These are phyloP conservation scores for Globomyces sp. DNA, from an alignment of 371 early-diverging fungal genomes.

Conservation along the genomic window DNA sequence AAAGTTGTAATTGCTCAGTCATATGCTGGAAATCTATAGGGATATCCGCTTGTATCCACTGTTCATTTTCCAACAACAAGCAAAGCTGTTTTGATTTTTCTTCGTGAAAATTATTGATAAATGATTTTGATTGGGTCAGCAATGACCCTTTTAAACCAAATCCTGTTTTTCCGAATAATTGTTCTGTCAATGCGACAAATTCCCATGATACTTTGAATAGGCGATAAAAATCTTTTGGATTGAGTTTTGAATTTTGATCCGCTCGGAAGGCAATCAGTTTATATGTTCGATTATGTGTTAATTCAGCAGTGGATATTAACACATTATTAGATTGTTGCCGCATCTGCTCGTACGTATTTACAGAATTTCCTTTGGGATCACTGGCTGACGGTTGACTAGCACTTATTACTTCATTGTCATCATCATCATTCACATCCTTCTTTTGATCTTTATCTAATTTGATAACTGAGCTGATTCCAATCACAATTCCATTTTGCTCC, in stretches of 20 bases:
- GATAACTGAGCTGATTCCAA: slow-evolving; percentile 42
- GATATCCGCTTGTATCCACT: slow-evolving; percentile 89
- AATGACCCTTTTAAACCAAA: slow-evolving; percentile 81
- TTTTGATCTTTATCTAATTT: background rate
- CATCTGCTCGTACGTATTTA: slow-evolving; percentile 33
- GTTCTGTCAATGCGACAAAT: slow-evolving; percentile 74
- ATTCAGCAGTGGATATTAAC: slow-evolving; percentile 69
- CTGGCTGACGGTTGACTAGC: no score
- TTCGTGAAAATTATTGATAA: slow-evolving; percentile 85
- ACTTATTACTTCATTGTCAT: no score
- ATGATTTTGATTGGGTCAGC: slow-evolving; percentile 80
- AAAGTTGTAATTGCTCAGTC: slow-evolving; percentile 58
- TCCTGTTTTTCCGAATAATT: slow-evolving; percentile 75
- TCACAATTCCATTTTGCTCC: slow-evolving; percentile 42
- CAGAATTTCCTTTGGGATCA: no score
- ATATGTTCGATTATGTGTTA: slow-evolving; percentile 83
- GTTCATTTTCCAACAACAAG: slow-evolving; percentile 89
- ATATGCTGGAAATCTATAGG: slow-evolving; percentile 88
- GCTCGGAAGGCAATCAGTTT: slow-evolving; percentile 79
- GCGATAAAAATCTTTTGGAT: slow-evolving; percentile 81
- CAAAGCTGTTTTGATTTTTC: slow-evolving; percentile 83
- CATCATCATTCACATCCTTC: no score
- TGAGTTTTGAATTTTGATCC: slow-evolving; percentile 85
- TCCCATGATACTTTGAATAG: slow-evolving; percentile 71
- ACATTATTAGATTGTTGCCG: slow-evolving; percentile 57